Percentiles rank a stretch among this genome's conserved stretches.
Conservation (phyloP, 352 stramenopile species). For the Globisporangium recalcitrans region DNA sequence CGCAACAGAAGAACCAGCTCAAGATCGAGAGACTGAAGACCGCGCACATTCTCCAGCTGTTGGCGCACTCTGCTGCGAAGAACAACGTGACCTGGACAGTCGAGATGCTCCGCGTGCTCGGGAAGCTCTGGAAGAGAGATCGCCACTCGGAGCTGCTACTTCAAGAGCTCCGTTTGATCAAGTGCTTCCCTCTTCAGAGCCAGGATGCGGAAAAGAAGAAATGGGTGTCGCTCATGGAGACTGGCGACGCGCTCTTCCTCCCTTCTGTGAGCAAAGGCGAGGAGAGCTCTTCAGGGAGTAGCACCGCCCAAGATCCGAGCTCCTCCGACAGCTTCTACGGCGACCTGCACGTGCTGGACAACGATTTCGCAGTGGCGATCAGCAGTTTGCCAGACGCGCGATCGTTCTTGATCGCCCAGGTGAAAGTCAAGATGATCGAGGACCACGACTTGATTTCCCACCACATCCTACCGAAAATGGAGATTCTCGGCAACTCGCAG, state of each 20-base stretch:
- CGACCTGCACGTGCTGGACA: conserved; percentile 37
- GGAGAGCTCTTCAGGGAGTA: conserved; percentile 2
- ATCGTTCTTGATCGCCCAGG: conserved; percentile 45
- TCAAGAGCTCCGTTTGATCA: conserved; percentile 65
- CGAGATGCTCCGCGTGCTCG: conserved; percentile 40
- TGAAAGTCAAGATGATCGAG: conserved; percentile 56
- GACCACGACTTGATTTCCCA: conserved; percentile 70
- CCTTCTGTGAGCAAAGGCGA: background rate
- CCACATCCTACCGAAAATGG: conserved; percentile 51
- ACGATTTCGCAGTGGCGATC: conserved; percentile 30
- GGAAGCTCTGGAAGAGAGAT: conserved; percentile 55
- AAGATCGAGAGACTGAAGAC: conserved; percentile 59
- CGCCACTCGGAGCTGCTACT: conserved; percentile 37
- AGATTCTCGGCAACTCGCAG: background rate
- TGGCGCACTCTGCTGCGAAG: conserved; percentile 31
- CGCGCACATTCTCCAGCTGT: conserved; percentile 54
- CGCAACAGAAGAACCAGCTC: conserved; percentile 50
- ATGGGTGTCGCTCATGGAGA: conserved; percentile 45
- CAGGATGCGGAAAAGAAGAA: conserved; percentile 6
- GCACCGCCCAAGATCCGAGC: background rate
- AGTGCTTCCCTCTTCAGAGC: conserved; percentile 58
- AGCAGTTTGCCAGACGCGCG: conserved; percentile 25
- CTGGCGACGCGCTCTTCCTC: conserved; percentile 31
- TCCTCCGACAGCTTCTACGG: conserved; percentile 29
- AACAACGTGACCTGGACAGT: conserved; percentile 36